Percentiles rank a stretch among this genome's conserved stretches.
These are phyloP conservation scores for Clavariopsis aquatica DNA, from an alignment of 495 filamentous ascomycete genomes.

Conservation along the genomic window DNA sequence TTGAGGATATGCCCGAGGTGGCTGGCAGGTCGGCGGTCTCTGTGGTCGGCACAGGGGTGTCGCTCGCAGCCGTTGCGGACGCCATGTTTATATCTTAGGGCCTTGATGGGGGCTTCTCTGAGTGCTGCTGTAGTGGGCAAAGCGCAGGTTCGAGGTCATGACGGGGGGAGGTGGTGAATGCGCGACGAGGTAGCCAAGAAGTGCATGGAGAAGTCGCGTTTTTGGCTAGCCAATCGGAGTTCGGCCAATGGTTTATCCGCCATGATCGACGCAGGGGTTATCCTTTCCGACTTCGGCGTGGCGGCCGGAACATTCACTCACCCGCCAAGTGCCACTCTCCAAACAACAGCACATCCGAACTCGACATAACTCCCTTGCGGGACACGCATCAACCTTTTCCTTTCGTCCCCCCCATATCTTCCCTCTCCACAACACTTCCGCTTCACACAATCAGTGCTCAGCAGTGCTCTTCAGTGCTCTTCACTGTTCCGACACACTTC, in stretches of 20 bases:
- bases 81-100: constrained; percentile 20
- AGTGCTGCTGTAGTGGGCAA: background rate
- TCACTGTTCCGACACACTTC: constrained; percentile 18
- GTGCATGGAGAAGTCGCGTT: constrained; percentile 8
- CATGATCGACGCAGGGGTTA: constrained; percentile 19
- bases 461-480: too few species aligned
- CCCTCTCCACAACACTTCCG: too few species aligned
- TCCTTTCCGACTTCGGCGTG: constrained; percentile 21
- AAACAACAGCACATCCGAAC: background rate
- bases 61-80: constrained; percentile 33
- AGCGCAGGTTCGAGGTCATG: background rate
- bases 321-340: background rate
- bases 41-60: constrained; percentile 46
- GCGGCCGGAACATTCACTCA: background rate
- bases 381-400: too few species aligned
- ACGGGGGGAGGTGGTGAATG: background rate
- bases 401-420: too few species aligned
- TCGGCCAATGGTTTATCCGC: background rate
- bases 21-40: constrained; percentile 40
- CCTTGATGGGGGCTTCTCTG: background rate
- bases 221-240: background rate
- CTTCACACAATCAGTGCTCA: too few species aligned
- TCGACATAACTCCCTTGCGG: too few species aligned
- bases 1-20: constrained; percentile 32
- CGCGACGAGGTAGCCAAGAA: background rate